Conservation (phyloP, 129 eudicot species). For the Centaurea solstitialis region DNA sequence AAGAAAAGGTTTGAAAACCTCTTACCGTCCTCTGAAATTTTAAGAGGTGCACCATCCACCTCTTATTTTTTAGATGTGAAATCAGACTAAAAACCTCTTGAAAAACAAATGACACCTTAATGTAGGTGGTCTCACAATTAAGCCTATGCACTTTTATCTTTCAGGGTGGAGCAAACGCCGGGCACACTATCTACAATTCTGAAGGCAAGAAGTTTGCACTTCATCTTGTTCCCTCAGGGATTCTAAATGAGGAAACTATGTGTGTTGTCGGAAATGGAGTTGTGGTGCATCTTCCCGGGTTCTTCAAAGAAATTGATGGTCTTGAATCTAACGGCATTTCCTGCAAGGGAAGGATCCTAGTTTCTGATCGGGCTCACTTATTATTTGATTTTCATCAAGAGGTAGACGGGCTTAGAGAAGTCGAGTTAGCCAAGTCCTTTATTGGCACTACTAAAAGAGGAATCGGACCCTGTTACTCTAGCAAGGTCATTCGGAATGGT, state of each 20-base stretch:
- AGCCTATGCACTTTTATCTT: not conserved
- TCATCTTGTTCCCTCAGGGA: conserved; percentile 99
- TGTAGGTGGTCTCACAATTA: not conserved
- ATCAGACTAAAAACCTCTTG: too few species aligned
- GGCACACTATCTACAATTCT: conserved; percentile 91
- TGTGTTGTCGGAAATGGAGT: conserved; percentile 98
- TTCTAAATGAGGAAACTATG: conserved; percentile 77
- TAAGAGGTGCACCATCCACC: too few species aligned
- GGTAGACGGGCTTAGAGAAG: conserved; percentile 90
- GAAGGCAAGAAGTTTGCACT: conserved; percentile 98
- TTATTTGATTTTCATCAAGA: conserved; percentile 89
- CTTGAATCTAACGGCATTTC: conserved; percentile 90
- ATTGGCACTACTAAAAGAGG: conserved; percentile 97
- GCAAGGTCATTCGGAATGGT: conserved; percentile 85
- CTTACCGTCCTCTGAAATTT: too few species aligned
- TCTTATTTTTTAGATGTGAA: too few species aligned
- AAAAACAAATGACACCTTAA: not conserved
- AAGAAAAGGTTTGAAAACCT: too few species aligned
- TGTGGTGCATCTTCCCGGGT: conserved; percentile 84
- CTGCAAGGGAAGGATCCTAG: conserved; percentile 79
- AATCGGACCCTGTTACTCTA: conserved; percentile 90
- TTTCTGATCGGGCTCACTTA: conserved; percentile 94
- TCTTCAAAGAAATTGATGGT: conserved; percentile 85
- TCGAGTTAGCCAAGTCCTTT: conserved; percentile 85
- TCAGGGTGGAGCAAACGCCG: conserved; percentile 99